phyloP scores from a whole-genome alignment of 1,284 basidiomycete genomes.

The Anthracocystis setariae region DNA sequence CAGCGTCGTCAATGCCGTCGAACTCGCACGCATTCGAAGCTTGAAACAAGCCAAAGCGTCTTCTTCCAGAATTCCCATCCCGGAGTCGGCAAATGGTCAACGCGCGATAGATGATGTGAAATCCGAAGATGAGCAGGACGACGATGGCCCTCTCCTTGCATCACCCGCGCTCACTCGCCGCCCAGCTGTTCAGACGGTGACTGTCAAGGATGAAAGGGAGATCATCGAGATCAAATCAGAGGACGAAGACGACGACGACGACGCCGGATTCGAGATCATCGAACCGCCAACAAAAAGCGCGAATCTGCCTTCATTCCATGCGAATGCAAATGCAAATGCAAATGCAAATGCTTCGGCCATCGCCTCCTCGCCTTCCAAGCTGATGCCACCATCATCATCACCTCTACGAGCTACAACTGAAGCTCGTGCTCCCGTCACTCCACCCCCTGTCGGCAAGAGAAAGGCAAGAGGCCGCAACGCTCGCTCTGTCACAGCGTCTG shows the following conservation, averaged over 20 bases:
- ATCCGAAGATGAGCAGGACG: slow-evolving; percentile 8
- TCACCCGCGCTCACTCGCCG: slow-evolving; percentile 20
- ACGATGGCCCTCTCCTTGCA: slow-evolving; percentile 15
- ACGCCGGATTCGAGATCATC: slow-evolving; percentile 31
- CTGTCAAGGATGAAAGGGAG: slow-evolving; percentile 24
- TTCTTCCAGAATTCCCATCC: not conserved
- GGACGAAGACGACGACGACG: slow-evolving; percentile 38
- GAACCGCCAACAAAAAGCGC: slow-evolving; percentile 9
- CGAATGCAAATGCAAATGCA: not conserved
- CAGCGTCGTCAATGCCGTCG: slow-evolving; percentile 30
- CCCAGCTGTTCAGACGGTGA: not conserved
- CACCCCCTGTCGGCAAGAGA: slow-evolving; percentile 14
- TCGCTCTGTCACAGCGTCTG: slow-evolving; percentile 21
- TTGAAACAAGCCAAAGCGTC: slow-evolving; percentile 2
- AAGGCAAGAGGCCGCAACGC: slow-evolving; percentile 19
- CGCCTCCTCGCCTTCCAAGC: not conserved
- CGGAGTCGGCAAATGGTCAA: not conserved
- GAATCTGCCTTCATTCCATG: not conserved
- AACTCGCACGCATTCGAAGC: slow-evolving; percentile 32
- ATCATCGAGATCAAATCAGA: slow-evolving; percentile 50
- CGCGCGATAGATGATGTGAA: not conserved
- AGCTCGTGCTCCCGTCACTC: slow-evolving; percentile 6
- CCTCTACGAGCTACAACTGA: slow-evolving; percentile 14
- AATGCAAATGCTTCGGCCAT: not conserved
- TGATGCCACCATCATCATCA: slow-evolving; percentile 7